A percentile compares a stretch with the other conserved stretches of the same genome.
phyloP scores from a whole-genome alignment of 352 stramenopile genomes.

The Pythium myriotylum region DNA sequence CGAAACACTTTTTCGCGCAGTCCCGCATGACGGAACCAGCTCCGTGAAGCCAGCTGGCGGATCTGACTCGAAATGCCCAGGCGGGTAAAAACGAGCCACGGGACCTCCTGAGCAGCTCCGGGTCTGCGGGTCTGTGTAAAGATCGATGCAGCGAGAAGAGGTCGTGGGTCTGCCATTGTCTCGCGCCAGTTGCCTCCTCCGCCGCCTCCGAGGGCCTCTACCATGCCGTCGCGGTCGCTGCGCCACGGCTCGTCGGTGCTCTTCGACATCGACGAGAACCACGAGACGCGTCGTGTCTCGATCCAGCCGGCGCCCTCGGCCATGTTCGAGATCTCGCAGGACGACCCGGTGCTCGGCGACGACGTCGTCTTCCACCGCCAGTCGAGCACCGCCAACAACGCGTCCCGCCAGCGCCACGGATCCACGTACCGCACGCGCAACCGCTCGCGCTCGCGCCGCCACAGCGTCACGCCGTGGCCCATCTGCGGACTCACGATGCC shows the following conservation, averaged over 20 bases:
- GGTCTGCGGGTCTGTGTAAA: no score
- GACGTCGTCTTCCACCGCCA: constrained; percentile 20
- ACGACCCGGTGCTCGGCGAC: constrained; percentile 21
- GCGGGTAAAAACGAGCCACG: no score
- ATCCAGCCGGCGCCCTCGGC: constrained; percentile 7
- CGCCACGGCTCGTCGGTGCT: constrained; percentile 21
- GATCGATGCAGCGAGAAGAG: no score
- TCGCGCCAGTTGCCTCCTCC: no score
- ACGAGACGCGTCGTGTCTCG: constrained; percentile 14
- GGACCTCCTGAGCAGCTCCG: no score
- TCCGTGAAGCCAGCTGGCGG: no score
- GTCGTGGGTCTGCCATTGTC: no score
- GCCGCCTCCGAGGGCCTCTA: neutral
- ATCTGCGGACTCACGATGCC: constrained; percentile 21
- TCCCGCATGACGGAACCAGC: no score
- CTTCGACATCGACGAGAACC: constrained; percentile 30
- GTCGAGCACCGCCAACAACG: constrained; percentile 18
- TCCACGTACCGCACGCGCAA: no score
- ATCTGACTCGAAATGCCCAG: no score
- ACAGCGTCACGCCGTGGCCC: constrained; percentile 20
- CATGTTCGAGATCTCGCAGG: constrained; percentile 12
- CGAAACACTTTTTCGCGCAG: no score
- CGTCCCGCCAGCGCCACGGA: neutral
- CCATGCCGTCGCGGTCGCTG: constrained; percentile 25
- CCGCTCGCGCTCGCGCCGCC: constrained; percentile 15